Evolutionary conservation across 176 grass and related monocot species (phyloP).

Genomic region (barley (Hordeum vulgare)): MorexV3_pseudomolecules_assembly NC_058519.1:573418841-573419340

Average conservation of each 20-base stretch:
- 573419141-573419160: background rate
- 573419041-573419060: background rate
- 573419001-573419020: background rate
- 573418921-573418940: background rate
- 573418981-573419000: background rate
- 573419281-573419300: conserved; percentile 83
- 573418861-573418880: background rate
- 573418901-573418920: background rate
- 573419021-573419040: background rate
- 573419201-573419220: conserved; percentile 77
- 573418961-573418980: background rate
- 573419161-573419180: background rate
- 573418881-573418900: background rate
- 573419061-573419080: background rate
- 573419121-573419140: background rate
- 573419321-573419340: conserved; percentile 78
- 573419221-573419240: conserved; percentile 77
- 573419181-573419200: background rate
- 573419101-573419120: background rate
- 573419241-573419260: conserved; percentile 67
- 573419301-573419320: conserved; percentile 67
- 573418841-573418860: background rate
- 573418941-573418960: too few species aligned
- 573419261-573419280: conserved; percentile 84
- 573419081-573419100: background rate